These are phyloP conservation scores for Citrullus mucosospermus DNA, from an alignment of 306 rosid species.

Conservation along the genomic window DNA sequence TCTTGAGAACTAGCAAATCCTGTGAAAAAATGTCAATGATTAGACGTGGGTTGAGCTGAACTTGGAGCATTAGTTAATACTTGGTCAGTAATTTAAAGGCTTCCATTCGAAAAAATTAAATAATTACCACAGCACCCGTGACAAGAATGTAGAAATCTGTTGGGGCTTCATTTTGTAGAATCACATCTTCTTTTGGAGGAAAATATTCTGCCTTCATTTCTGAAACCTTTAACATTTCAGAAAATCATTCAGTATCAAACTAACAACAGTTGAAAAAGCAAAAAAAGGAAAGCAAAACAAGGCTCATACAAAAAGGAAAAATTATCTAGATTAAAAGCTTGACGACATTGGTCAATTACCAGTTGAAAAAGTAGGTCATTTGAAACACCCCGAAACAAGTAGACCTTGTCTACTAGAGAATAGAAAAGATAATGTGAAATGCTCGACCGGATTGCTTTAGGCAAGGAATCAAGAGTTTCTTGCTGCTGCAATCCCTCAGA, in stretches of 20 bases:
- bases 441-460: slow-evolving; percentile 87
- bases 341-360: slow-evolving; percentile 30
- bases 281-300: background rate
- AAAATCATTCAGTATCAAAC: slow-evolving; percentile 5
- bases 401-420: slow-evolving; percentile 57
- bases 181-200: slow-evolving; percentile 94
- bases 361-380: slow-evolving; percentile 79
- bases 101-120: background rate
- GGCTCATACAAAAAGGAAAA: background rate
- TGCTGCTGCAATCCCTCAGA: slow-evolving; percentile 95
- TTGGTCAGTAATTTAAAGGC: background rate
- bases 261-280: background rate
- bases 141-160: slow-evolving; percentile 85
- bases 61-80: background rate
- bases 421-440: slow-evolving; percentile 82
- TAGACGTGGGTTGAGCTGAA: background rate
- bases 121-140: slow-evolving; percentile 75
- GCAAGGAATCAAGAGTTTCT: slow-evolving; percentile 84
- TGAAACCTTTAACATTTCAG: slow-evolving; percentile 40
- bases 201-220: slow-evolving; percentile 98
- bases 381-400: slow-evolving; percentile 81
- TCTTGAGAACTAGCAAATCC: slow-evolving; percentile 56
- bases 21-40: slow-evolving; percentile 17
- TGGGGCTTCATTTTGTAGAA: slow-evolving; percentile 92
- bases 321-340: background rate